Conservation (phyloP, 2,329 filamentous ascomycete genomes). For the Metarhizium humberi region DNA sequence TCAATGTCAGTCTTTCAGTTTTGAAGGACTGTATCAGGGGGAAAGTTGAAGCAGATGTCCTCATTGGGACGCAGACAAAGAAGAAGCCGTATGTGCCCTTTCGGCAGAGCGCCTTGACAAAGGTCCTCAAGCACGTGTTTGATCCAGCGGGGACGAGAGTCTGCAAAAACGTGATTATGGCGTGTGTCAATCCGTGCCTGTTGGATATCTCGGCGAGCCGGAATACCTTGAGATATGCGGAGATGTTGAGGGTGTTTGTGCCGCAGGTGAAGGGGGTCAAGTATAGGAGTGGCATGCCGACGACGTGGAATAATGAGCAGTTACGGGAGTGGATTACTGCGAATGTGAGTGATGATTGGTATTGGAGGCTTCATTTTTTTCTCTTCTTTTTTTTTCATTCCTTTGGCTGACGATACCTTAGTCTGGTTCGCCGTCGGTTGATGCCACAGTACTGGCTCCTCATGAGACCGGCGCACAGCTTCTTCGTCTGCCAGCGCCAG, state of each 20-base stretch:
- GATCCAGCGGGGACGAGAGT: conserved; percentile 28
- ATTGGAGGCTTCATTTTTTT: neutral
- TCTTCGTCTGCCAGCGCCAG: no score
- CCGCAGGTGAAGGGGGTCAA: no score
- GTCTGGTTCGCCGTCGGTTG: no score
- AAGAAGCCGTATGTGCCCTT: conserved; percentile 31
- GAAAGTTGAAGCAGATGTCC: no score
- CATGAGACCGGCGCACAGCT: no score
- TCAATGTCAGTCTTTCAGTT: no score
- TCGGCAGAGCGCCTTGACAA: conserved; percentile 36
- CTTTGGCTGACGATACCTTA: no score
- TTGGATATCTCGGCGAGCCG: conserved; percentile 8
- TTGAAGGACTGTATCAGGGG: no score
- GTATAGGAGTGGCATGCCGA: no score
- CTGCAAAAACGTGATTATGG: conserved; percentile 11
- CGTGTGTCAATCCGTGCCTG: no score
- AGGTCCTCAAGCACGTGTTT: conserved; percentile 39
- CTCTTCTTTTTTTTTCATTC: no score
- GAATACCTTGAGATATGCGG: conserved; percentile 40
- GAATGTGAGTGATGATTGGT: conserved; percentile 24
- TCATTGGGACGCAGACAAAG: neutral
- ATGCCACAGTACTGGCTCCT: no score
- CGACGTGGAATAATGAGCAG: conserved; percentile 28
- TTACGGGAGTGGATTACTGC: conserved; percentile 28
- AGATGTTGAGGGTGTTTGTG: conserved; percentile 19